phyloP scores from a whole-genome alignment of 2,329 filamentous ascomycete species.

The Pseudogymnoascus verrucosus region DNA sequence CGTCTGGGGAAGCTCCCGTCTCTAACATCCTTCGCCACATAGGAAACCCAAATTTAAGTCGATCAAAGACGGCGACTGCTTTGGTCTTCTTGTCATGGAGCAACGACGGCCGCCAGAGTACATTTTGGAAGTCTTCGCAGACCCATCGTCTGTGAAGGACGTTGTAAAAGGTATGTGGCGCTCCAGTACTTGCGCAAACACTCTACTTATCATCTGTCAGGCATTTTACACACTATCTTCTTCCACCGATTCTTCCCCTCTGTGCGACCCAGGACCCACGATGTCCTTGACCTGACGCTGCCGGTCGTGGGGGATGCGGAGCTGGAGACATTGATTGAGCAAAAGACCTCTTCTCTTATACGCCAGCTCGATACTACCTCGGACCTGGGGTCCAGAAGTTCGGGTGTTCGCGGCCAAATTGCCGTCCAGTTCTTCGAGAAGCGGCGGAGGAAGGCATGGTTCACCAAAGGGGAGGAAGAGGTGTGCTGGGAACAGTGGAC shows the following conservation, averaged over 20 bases:
- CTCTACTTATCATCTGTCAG: slow-evolving; percentile 37
- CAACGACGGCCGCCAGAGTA: slow-evolving; percentile 67
- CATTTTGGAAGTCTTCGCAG: slow-evolving; percentile 87
- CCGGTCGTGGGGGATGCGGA: slow-evolving; percentile 85
- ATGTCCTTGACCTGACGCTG: slow-evolving; percentile 83
- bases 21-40: slow-evolving; percentile 4
- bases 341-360: slow-evolving; percentile 70
- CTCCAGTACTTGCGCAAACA: not conserved
- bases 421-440: slow-evolving; percentile 94
- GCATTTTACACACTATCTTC: slow-evolving; percentile 93
- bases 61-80: not conserved
- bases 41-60: not conserved
- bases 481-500: slow-evolving; percentile 97
- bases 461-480: slow-evolving; percentile 76
- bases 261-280: slow-evolving; percentile 71
- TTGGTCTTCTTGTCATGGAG: slow-evolving; percentile 43
- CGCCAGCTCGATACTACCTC: slow-evolving; percentile 63
- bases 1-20: slow-evolving; percentile 7
- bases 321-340: slow-evolving; percentile 88
- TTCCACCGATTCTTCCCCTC: slow-evolving; percentile 96
- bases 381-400: slow-evolving; percentile 31
- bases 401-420: slow-evolving; percentile 67
- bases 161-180: slow-evolving; percentile 72
- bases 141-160: slow-evolving; percentile 81
- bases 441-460: slow-evolving; percentile 75